Conservation (phyloP, 2,329 filamentous ascomycete genomes). For the Boeremia exigua region DNA sequence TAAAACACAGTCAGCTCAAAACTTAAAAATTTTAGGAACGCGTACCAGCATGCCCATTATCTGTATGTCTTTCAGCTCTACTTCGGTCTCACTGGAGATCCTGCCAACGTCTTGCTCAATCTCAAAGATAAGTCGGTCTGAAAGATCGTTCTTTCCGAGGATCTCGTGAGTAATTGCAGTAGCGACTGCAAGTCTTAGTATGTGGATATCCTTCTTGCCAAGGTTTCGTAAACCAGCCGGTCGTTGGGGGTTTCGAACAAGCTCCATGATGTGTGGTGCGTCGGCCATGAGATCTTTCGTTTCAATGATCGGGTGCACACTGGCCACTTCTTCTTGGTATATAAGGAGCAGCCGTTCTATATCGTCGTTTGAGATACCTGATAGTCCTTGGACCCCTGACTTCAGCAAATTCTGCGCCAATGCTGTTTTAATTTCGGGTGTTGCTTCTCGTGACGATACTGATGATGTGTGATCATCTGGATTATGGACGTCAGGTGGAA, state of each 20-base stretch:
- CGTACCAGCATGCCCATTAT: conserved; percentile 28
- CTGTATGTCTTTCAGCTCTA: conserved; percentile 28
- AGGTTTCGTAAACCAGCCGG: not conserved
- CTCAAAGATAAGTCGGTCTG: conserved; percentile 17
- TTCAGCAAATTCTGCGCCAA: not conserved
- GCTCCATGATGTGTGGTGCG: conserved; percentile 12
- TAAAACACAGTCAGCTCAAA: not conserved
- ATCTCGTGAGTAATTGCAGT: conserved; percentile 25
- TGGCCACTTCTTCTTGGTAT: conserved; percentile 26
- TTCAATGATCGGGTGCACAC: conserved; percentile 27
- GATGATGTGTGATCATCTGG: conserved; percentile 11
- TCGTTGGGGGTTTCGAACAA: conserved; percentile 7
- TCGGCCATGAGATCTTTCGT: conserved; percentile 15
- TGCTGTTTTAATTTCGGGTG: conserved; percentile 11
- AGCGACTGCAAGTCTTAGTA: conserved; percentile 25
- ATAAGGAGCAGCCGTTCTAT: conserved; percentile 19
- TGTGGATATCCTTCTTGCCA: conserved; percentile 21
- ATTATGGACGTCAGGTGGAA: conserved; percentile 6
- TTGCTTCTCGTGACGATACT: conserved; percentile 17
- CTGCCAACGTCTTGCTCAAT: conserved; percentile 25
- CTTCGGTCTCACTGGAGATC: conserved; percentile 18
- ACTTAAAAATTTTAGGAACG: too few species aligned
- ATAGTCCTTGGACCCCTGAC: conserved; percentile 10
- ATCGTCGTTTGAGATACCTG: conserved; percentile 17
- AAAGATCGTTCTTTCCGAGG: conserved; percentile 22